Percentiles rank a stretch among this genome's conserved stretches.
Evolutionary conservation across 768 basidiomycete genomes (phyloP).

Genomic region (Baorangia bicolor): DNA sequence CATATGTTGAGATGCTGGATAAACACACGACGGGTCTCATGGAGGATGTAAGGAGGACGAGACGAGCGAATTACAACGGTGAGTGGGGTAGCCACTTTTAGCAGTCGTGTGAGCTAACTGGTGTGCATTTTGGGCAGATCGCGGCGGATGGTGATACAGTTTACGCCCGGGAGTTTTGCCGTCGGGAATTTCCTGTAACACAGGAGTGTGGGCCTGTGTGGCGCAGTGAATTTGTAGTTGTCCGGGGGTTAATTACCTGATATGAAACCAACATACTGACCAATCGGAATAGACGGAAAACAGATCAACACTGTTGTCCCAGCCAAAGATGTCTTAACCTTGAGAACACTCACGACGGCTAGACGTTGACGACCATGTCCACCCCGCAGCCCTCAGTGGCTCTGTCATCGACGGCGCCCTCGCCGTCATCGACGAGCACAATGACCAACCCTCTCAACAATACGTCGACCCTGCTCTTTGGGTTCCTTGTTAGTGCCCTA

Average conservation of each 20-base stretch:
- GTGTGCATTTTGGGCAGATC: conserved; percentile 10
- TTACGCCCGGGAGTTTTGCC: not conserved
- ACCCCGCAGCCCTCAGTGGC: conserved; percentile 7
- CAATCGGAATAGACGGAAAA: conserved; percentile 17
- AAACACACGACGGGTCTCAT: conserved; percentile 48
- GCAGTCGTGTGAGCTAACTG: not conserved
- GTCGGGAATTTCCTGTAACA: not conserved
- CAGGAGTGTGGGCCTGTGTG: not conserved
- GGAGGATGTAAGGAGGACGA: conserved; percentile 30
- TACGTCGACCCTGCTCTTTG: conserved; percentile 31
- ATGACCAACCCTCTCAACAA: not conserved
- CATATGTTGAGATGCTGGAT: conserved; percentile 89
- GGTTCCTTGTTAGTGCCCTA: conserved; percentile 32
- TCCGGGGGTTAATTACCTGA: conserved; percentile 2
- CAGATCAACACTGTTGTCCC: not conserved
- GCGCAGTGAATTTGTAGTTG: not conserved
- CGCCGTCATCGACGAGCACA: conserved; percentile 3
- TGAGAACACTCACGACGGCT: conserved; percentile 15
- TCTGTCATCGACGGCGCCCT: not conserved
- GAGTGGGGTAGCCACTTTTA: not conserved
- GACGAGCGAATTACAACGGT: conserved; percentile 21
- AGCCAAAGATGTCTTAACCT: not conserved
- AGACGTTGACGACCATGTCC: conserved; percentile 22
- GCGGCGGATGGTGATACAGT: conserved; percentile 27
- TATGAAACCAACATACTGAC: conserved; percentile 3